Percentiles rank a stretch among this genome's conserved stretches.
Evolutionary conservation across 441 rosid species (phyloP).

Genomic region (Bocquillonia castaneifolia): DNA sequence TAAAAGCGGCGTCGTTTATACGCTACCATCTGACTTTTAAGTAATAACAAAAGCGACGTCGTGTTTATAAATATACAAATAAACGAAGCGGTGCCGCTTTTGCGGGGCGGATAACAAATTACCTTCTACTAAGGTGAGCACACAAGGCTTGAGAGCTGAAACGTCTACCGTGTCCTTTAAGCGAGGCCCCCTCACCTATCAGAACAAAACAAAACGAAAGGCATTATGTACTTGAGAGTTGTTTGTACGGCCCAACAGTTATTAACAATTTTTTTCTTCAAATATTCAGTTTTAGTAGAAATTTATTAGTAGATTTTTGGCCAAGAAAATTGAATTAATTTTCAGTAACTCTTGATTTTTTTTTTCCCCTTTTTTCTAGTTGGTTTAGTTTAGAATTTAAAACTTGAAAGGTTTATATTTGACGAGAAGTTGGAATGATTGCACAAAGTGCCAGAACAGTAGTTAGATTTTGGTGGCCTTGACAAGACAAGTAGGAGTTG

Average conservation of each 20-base stretch:
- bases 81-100: background rate
- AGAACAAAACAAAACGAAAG: background rate
- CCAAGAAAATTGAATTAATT: too few species aligned
- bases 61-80: too few species aligned
- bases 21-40: too few species aligned
- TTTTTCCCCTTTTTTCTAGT: background rate
- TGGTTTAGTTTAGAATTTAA: background rate
- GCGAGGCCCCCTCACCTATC: conserved; percentile 49
- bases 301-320: too few species aligned
- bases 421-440: background rate
- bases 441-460: background rate
- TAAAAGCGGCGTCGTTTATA: background rate
- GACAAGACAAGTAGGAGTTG: background rate
- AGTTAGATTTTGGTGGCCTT: background rate
- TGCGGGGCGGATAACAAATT: background rate
- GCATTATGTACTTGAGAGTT: too few species aligned
- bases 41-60: background rate
- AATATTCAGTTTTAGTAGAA: too few species aligned
- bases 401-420: conserved; percentile 5
- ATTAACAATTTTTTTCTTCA: too few species aligned
- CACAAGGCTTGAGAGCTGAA: conserved; percentile 47
- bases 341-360: background rate
- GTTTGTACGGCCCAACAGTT: background rate
- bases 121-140: conserved; percentile 56
- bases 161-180: conserved; percentile 51